phyloP scores from a whole-genome alignment of 2,329 filamentous ascomycete species.

The Trichophyton schoenleinii region DNA sequence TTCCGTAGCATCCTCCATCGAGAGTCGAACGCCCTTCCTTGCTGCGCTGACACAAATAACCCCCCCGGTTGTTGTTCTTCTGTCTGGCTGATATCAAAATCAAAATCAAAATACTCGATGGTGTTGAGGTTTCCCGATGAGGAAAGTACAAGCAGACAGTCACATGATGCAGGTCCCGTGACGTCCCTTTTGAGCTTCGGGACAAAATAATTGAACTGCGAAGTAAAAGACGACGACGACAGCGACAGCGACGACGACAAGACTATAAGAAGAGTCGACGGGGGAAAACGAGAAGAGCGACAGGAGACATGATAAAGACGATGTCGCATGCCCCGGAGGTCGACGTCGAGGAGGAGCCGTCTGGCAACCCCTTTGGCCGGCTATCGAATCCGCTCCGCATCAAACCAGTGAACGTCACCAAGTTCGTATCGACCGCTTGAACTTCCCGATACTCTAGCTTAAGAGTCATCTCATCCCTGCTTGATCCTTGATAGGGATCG shows the following conservation, averaged over 20 bases:
- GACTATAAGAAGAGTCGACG: neutral
- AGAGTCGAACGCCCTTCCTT: neutral
- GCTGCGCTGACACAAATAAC: neutral
- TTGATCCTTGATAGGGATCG: neutral
- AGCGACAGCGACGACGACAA: neutral
- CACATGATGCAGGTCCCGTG: neutral
- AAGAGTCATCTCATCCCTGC: neutral
- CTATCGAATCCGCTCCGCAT: conserved; percentile 39
- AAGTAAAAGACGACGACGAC: neutral
- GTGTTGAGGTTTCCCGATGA: neutral
- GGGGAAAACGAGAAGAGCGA: neutral
- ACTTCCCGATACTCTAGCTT: neutral
- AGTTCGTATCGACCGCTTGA: conserved; percentile 11
- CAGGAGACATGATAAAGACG: conserved; percentile 5
- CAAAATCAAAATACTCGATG: neutral
- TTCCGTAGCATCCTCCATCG: neutral
- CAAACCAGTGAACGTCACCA: conserved; percentile 39
- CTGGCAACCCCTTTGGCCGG: conserved; percentile 34
- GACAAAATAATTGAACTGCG: neutral
- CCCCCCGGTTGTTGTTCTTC: neutral
- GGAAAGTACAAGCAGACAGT: neutral
- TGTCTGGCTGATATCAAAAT: neutral
- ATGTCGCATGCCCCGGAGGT: conserved; percentile 15
- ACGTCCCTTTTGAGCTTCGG: neutral
- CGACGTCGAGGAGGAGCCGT: conserved; percentile 15